Percentiles rank a stretch among this genome's conserved stretches.
Evolutionary conservation across 1,284 basidiomycete genomes (phyloP).

Genomic region (Heterobasidion occidentale): DNA sequence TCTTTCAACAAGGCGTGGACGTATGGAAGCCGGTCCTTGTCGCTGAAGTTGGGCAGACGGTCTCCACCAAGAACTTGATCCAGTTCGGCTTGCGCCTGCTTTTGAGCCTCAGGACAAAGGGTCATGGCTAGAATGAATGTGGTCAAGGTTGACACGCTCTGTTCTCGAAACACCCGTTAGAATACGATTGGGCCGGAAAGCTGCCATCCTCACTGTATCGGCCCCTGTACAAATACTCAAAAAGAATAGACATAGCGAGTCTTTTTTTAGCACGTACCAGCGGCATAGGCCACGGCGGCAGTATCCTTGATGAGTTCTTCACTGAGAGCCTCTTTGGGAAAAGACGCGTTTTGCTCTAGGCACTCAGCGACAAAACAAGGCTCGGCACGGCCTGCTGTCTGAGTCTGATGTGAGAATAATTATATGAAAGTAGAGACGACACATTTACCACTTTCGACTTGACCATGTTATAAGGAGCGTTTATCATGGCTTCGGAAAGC

Average conservation of each 20-base stretch:
- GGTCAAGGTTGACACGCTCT: conserved; percentile 34
- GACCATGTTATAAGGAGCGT: conserved; percentile 12
- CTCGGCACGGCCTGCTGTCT: conserved; percentile 8
- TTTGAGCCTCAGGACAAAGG: conserved; percentile 29
- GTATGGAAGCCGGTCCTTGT: conserved; percentile 30
- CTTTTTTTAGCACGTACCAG: conserved; percentile 3
- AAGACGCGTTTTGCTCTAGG: conserved; percentile 8
- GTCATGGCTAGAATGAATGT: conserved; percentile 33
- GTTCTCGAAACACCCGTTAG: neutral
- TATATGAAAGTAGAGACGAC: neutral
- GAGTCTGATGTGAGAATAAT: neutral
- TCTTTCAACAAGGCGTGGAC: conserved; percentile 32
- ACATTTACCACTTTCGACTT: conserved; percentile 9
- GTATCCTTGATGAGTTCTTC: conserved; percentile 13
- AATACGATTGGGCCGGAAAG: neutral
- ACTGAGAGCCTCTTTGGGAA: conserved; percentile 4
- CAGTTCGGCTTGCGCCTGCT: conserved; percentile 32
- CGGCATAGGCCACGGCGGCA: conserved; percentile 11
- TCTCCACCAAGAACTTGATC: conserved; percentile 28
- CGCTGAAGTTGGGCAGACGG: conserved; percentile 32
- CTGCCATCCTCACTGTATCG: conserved; percentile 8
- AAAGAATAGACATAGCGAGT: neutral
- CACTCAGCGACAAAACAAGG: conserved; percentile 11
- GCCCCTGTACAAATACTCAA: conserved; percentile 2
- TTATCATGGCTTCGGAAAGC: conserved; percentile 9